Percentiles rank a stretch among this genome's conserved stretches.
Conservation (phyloP, 371 early-diverging fungal genomes). For the Phascolomyces articulosus region DNA sequence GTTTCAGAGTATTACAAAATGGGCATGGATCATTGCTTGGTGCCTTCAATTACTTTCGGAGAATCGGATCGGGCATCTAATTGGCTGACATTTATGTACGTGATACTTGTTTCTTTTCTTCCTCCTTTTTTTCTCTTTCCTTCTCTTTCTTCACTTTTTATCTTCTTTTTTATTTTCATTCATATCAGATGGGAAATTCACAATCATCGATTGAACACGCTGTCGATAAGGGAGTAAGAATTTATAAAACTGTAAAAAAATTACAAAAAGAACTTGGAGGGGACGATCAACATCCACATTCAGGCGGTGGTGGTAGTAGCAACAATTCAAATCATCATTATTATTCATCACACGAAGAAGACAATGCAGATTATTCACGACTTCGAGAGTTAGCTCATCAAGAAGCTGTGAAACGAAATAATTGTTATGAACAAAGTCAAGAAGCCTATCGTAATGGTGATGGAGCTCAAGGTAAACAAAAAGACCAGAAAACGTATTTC, state of each 20-base stretch:
- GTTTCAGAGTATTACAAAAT: too few relatives aligned
- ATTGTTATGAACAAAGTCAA: conserved; percentile 45
- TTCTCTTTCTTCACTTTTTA: neutral
- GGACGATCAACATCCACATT: conserved; percentile 17
- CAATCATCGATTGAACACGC: conserved; percentile 39
- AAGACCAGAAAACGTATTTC: too few relatives aligned
- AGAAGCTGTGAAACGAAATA: conserved; percentile 48
- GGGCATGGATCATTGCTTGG: too few relatives aligned
- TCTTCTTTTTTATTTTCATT: neutral
- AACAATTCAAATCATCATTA: conserved; percentile 4
- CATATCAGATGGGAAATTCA: conserved; percentile 36
- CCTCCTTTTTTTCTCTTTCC: neutral
- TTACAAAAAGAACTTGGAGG: conserved; percentile 12
- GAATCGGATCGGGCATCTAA: neutral
- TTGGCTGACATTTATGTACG: neutral
- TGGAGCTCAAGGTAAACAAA: conserved; percentile 37
- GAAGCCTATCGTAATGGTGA: conserved; percentile 45
- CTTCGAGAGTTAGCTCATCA: conserved; percentile 43
- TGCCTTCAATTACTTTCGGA: too few relatives aligned
- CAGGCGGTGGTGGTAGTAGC: conserved; percentile 6
- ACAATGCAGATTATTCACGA: conserved; percentile 38
- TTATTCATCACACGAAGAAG: conserved; percentile 22
- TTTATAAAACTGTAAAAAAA: conserved; percentile 30
- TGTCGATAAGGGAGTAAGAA: conserved; percentile 25
- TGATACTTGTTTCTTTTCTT: neutral